Evolutionary conservation across 2,329 filamentous ascomycete genomes (phyloP), one percentile per base, ranked within the genome.

Genomic region (Colletotrichum neosansevieriae): DNA sequence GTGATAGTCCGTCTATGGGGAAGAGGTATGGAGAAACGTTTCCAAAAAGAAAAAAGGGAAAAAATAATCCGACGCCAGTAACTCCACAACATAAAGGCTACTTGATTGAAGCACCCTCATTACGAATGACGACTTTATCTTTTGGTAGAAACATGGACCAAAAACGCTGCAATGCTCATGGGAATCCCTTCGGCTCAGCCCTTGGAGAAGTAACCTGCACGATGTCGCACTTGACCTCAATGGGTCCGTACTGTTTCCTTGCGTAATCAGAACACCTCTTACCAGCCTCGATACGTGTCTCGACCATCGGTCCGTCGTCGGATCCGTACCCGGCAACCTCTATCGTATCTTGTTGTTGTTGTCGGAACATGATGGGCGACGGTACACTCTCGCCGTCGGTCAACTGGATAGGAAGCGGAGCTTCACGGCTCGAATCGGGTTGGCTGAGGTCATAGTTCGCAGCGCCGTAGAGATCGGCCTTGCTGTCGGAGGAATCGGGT

Each of bases 201-300:
- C n/a, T 54, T 9, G 44, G 49, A 12, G 66, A 60, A 7, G 54
- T 15, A 34, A 56, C 4, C 42, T 67, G 66, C 19, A 69, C 62
- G 38, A 67, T 61, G 17, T 66, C 66, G 19, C 32, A 49, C 13
- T 53, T 54, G 47, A 69, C 32, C n/a, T 56, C 49, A 13, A 69
- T 69, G 11, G 66, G 62, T 2, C 45, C 62, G 1, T 40, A 11
- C 10, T 65, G 40, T 9, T 21, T n/a, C 32, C 12, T 44, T 12
- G 10, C 15, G 15, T 49, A 36, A 3, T 60, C 40, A 29, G 47
- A 32, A 38, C 19, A 29, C 6, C 44, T 38, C 13, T 12, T 15
- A n/a, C 53, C 49, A 2, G 56, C 56, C 24, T 56, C 62, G 36
- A 69, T 69, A 10, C 24, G 56, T 6, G 66, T 69, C 42, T 66